Conservation (phyloP, 176 grass and related monocot genomes). For the Phoenix dactylifera region DNA sequence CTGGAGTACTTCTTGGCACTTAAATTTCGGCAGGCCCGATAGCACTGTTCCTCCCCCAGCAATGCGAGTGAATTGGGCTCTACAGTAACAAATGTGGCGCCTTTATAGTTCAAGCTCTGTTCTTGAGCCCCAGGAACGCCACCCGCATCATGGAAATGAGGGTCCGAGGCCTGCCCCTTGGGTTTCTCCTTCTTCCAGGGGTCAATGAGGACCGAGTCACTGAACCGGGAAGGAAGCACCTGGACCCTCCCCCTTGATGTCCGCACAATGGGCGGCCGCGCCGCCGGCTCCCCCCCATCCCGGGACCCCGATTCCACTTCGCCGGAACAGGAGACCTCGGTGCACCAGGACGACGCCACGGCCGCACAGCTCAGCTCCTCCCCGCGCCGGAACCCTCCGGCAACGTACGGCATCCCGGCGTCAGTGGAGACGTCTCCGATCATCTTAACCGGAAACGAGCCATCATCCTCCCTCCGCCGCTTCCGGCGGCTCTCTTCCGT, state of each 20-base stretch:
- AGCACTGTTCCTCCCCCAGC: constrained; percentile 24
- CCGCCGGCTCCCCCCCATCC: constrained; percentile 4
- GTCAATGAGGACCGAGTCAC: constrained; percentile 26
- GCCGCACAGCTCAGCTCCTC: background rate
- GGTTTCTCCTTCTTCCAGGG: constrained; percentile 7
- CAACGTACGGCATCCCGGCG: background rate
- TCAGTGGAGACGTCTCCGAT: background rate
- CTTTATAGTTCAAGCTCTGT: constrained; percentile 15
- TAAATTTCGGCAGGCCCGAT: constrained; percentile 35
- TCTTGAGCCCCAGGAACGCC: constrained; percentile 28
- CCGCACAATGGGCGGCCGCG: constrained; percentile 21
- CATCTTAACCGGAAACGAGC: background rate
- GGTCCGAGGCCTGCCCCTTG: background rate
- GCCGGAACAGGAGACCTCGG: background rate
- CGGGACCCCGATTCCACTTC: background rate
- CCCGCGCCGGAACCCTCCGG: background rate
- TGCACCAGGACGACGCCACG: background rate
- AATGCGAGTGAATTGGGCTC: background rate
- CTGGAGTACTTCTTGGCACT: constrained; percentile 22
- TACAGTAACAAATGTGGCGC: constrained; percentile 18
- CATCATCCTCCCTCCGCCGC: constrained; percentile 15
- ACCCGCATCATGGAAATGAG: background rate
- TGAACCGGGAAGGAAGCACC: constrained; percentile 44
- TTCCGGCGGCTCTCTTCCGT: constrained; percentile 2
- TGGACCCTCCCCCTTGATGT: constrained; percentile 37